These are phyloP conservation scores for Globisporangium nunn DNA, from an alignment of 352 stramenopile species.

Conservation along the genomic window DNA sequence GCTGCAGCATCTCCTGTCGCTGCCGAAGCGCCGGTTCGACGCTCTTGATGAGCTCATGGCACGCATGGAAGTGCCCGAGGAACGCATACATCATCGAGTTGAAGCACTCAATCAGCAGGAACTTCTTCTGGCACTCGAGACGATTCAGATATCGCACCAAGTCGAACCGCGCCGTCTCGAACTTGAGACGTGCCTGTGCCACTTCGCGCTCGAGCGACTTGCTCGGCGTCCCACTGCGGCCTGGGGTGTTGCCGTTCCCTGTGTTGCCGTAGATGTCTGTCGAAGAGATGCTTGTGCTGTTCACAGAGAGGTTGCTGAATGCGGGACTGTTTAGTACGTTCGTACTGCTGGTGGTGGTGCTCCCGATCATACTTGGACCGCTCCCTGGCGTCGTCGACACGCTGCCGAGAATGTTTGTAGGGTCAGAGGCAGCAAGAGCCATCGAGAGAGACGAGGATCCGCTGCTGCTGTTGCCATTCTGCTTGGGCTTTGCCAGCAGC, in stretches of 20 bases:
- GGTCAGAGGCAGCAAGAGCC: slow-evolving; percentile 8
- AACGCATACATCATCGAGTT: slow-evolving; percentile 81
- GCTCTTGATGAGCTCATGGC: slow-evolving; percentile 73
- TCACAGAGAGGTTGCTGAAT: slow-evolving; percentile 1
- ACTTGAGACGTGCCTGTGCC: slow-evolving; percentile 46
- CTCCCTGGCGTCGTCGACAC: not conserved
- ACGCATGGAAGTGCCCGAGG: slow-evolving; percentile 72
- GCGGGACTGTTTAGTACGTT: slow-evolving; percentile 12
- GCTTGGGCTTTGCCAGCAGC: slow-evolving; percentile 59
- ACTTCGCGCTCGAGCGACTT: slow-evolving; percentile 65
- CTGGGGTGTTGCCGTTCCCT: not conserved
- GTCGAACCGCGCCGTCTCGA: slow-evolving; percentile 82
- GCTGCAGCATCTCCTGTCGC: slow-evolving; percentile 66
- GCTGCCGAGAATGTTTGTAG: slow-evolving; percentile 13
- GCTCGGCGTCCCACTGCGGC: not conserved
- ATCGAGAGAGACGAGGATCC: not conserved
- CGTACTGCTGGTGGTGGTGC: not conserved
- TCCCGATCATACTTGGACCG: not conserved
- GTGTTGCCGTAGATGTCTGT: not conserved
- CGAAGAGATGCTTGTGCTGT: slow-evolving; percentile 5
- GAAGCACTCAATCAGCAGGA: slow-evolving; percentile 78
- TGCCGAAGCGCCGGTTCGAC: slow-evolving; percentile 59
- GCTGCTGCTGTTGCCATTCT: slow-evolving; percentile 26
- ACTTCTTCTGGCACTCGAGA: slow-evolving; percentile 81
- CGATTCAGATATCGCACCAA: slow-evolving; percentile 79